Evolutionary conservation across 176 grass and related monocot genomes (phyloP).

Genomic region (Luzula sylvatica): DNA sequence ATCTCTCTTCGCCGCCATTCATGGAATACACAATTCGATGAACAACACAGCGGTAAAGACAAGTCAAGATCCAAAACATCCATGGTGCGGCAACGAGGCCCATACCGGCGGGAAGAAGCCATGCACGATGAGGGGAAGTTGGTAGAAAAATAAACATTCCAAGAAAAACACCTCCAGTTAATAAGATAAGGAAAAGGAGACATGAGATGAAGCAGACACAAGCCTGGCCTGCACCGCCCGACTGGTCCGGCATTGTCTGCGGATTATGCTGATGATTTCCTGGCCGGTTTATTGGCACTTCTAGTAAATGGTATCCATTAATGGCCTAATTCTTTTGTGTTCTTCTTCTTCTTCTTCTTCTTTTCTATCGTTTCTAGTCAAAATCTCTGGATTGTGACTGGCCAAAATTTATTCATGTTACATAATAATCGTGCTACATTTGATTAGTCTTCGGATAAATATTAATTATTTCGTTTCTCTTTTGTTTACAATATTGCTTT

Average conservation of each 20-base stretch:
- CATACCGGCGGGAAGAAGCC: constrained; percentile 22
- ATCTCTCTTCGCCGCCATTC: constrained; percentile 1
- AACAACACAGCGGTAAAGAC: constrained; percentile 16
- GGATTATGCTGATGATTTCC: background rate
- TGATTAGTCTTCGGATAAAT: too few relatives aligned
- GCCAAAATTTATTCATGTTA: too few relatives aligned
- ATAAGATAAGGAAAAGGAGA: constrained; percentile 9
- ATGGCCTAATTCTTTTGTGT: background rate
- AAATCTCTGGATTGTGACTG: background rate
- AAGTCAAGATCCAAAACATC: constrained; percentile 30
- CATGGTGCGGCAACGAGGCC: constrained; percentile 18
- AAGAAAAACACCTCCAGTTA: constrained; percentile 23
- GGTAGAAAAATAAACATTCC: constrained; percentile 20
- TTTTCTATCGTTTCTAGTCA: background rate
- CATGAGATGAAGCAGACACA: constrained; percentile 19
- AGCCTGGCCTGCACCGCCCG: background rate
- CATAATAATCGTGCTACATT: too few relatives aligned
- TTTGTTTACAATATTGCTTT: background rate
- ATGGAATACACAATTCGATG: constrained; percentile 1
- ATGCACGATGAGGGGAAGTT: background rate
- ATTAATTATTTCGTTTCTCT: too few relatives aligned
- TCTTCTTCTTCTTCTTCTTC: background rate
- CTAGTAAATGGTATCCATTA: background rate
- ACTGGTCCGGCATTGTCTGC: background rate
- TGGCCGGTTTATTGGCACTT: background rate